phyloP scores from a whole-genome alignment of 2,329 filamentous ascomycete species.

The Fusarium xyrophilum region DNA sequence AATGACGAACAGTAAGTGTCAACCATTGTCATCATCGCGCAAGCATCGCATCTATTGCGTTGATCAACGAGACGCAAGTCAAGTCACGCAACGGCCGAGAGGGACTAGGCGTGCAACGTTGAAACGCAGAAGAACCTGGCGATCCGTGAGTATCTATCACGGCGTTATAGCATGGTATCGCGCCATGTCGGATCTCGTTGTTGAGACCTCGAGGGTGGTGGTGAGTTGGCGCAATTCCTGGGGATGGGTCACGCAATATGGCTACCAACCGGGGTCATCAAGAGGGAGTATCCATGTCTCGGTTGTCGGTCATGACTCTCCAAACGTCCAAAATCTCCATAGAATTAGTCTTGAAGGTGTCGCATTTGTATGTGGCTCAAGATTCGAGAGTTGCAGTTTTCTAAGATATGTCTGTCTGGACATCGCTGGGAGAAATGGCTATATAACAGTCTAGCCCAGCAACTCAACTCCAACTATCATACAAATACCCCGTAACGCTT shows the following conservation, averaged over 20 bases:
- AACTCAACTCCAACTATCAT: background rate
- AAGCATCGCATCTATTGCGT: slow-evolving; percentile 15
- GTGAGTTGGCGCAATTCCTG: slow-evolving; percentile 36
- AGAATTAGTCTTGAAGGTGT: fast-evolving
- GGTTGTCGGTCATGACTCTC: background rate
- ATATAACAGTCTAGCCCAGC: background rate
- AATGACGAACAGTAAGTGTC: background rate
- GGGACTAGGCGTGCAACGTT: background rate
- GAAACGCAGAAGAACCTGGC: background rate
- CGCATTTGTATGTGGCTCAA: fast-evolving
- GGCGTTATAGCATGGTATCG: slow-evolving; percentile 16
- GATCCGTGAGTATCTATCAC: background rate
- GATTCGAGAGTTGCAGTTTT: background rate
- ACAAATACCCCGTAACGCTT: background rate
- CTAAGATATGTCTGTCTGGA: fast-evolving
- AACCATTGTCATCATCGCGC: slow-evolving; percentile 11
- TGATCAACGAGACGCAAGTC: background rate
- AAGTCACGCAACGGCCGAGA: slow-evolving; percentile 36
- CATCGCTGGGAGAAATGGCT: background rate
- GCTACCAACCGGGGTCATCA: background rate
- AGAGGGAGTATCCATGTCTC: background rate
- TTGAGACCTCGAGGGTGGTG: background rate
- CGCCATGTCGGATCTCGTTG: slow-evolving; percentile 30
- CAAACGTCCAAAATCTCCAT: fast-evolving
- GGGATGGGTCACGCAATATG: slow-evolving; percentile 39